Evolutionary conservation across 1,139 yeast genomes (phyloP).

Genomic region (Yamadazyma songkhlaensis): DNA sequence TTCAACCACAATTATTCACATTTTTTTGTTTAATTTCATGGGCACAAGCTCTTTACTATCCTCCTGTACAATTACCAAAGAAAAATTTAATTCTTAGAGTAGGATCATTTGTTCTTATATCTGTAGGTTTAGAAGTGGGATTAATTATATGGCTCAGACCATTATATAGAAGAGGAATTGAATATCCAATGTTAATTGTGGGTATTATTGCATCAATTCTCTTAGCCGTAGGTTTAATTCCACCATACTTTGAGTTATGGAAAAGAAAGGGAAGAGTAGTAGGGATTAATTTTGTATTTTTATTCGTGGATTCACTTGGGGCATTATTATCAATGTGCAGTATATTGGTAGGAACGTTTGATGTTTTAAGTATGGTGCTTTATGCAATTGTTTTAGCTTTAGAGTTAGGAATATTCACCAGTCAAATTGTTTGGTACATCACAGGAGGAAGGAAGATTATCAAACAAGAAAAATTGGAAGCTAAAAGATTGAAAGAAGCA

Average conservation of each 20-base stretch:
- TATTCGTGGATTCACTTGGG: slow-evolving; percentile 75
- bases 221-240: slow-evolving; percentile 74
- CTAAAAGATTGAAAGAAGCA: not conserved
- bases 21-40: slow-evolving; percentile 67
- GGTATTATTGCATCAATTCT: slow-evolving; percentile 79
- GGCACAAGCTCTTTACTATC: slow-evolving; percentile 76
- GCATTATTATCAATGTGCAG: slow-evolving; percentile 75
- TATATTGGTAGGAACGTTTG: slow-evolving; percentile 59
- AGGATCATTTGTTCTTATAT: slow-evolving; percentile 35
- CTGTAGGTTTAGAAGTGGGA: slow-evolving; percentile 66
- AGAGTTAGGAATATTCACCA: slow-evolving; percentile 72
- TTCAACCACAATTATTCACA: slow-evolving; percentile 86
- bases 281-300: slow-evolving; percentile 83
- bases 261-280: slow-evolving; percentile 81
- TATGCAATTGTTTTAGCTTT: slow-evolving; percentile 69
- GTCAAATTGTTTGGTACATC: slow-evolving; percentile 71
- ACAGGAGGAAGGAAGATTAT: slow-evolving; percentile 36
- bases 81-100: slow-evolving; percentile 37
- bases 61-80: slow-evolving; percentile 52
- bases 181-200: slow-evolving; percentile 77
- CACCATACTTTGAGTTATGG: slow-evolving; percentile 83
- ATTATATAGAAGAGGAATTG: slow-evolving; percentile 53
- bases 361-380: slow-evolving; percentile 72
- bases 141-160: slow-evolving; percentile 70
- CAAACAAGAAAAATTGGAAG: slow-evolving; percentile 20